Conservation (phyloP, 2,329 filamentous ascomycete genomes). For the Neonectria hederae region DNA sequence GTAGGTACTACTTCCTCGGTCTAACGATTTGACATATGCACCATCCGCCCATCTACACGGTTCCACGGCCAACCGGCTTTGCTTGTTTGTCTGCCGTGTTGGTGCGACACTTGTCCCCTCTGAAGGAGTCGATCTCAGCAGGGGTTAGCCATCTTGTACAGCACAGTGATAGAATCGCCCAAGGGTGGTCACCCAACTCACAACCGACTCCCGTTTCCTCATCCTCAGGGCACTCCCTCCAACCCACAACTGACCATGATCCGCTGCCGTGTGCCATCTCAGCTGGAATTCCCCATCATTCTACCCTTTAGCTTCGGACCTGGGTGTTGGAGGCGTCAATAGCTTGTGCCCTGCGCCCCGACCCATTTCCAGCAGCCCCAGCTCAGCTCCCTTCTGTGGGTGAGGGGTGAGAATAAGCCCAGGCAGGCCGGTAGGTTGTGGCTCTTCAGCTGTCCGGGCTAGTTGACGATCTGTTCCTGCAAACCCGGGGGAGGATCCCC, state of each 20-base stretch:
- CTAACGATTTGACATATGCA: neutral
- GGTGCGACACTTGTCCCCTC: constrained; percentile 14
- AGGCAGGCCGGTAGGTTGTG: constrained; percentile 7
- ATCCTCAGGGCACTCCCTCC: neutral
- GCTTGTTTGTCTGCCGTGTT: constrained; percentile 16
- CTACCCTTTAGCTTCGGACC: neutral
- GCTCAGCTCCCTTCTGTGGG: neutral
- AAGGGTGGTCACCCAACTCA: no score
- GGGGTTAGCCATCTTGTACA: neutral
- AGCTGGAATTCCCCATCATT: neutral
- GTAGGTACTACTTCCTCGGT: neutral
- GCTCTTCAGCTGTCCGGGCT: constrained; percentile 13
- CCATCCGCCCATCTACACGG: neutral
- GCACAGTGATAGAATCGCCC: no score
- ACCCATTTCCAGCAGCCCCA: neutral
- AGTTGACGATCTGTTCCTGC: constrained; percentile 5
- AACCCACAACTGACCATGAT: no score
- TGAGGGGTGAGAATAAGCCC: constrained; percentile 5
- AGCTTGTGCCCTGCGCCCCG: neutral
- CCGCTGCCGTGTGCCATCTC: constrained; percentile 7
- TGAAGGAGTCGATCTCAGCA: constrained; percentile 11
- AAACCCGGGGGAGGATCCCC: constrained; percentile 19
- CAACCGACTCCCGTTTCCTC: no score
- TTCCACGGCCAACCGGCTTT: constrained; percentile 3
- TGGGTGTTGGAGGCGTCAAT: neutral